Conservation (phyloP, 345 rosid genomes). For the Acer yangbiense region DNA sequence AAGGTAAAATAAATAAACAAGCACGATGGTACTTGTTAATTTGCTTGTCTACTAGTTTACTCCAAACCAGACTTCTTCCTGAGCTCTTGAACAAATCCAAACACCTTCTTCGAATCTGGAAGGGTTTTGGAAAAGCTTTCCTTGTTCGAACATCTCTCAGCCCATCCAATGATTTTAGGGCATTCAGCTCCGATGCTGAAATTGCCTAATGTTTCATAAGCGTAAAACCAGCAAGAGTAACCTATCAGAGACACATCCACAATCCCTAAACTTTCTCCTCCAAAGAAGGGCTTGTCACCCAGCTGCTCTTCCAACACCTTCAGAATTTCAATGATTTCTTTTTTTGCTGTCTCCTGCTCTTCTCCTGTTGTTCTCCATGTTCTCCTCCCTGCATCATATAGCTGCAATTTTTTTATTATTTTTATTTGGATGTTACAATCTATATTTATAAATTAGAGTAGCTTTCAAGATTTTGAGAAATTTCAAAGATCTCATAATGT, state of each 20-base stretch:
- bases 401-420: constrained; percentile 5
- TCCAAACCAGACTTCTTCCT: constrained; percentile 27
- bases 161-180: constrained; percentile 43
- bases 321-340: constrained; percentile 29
- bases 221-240: constrained; percentile 25
- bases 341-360: constrained; percentile 29
- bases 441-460: no score
- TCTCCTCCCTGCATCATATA: constrained; percentile 16
- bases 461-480: no score
- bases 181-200: constrained; percentile 35
- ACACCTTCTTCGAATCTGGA: constrained; percentile 26
- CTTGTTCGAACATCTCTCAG: constrained; percentile 41
- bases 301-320: constrained; percentile 34
- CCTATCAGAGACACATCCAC: constrained; percentile 30
- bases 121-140: constrained; percentile 35
- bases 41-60: no score
- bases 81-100: constrained; percentile 11
- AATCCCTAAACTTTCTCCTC: constrained; percentile 34
- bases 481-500: no score
- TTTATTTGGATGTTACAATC: no score
- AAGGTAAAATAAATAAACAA: not conserved
- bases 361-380: constrained; percentile 21
- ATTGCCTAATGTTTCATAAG: constrained; percentile 32
- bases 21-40: not conserved
- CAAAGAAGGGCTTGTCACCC: constrained; percentile 37